Conservation (phyloP, 2,329 filamentous ascomycete species). For the Colletotrichum horii region DNA sequence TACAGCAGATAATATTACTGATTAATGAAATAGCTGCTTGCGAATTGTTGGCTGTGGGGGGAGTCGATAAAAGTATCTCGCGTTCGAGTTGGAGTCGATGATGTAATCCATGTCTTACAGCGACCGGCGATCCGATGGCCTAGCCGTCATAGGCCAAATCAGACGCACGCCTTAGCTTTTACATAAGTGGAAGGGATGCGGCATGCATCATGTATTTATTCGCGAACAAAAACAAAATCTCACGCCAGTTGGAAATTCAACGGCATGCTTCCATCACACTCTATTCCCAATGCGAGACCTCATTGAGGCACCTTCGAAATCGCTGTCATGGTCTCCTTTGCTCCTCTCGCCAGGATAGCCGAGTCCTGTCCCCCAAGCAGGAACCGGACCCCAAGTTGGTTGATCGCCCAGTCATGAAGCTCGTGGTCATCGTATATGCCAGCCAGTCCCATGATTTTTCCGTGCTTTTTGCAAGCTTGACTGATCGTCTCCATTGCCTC, state of each 20-base stretch:
- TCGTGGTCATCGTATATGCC: conserved; percentile 26
- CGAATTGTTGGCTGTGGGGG: not conserved
- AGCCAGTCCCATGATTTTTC: conserved; percentile 27
- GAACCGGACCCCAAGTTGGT: conserved; percentile 21
- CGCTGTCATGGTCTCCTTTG: not conserved
- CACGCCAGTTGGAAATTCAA: not conserved
- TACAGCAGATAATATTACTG: not conserved
- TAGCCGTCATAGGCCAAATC: not conserved
- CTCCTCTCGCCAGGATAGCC: conserved; percentile 3
- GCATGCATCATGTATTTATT: not conserved
- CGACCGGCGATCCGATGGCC: not conserved
- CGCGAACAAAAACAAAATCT: not conserved
- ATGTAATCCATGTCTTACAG: not conserved
- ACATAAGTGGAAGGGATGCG: not conserved
- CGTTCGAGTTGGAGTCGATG: not conserved
- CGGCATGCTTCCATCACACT: not conserved
- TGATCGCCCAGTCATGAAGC: conserved; percentile 23
- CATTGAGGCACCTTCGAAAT: not conserved
- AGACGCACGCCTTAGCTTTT: not conserved
- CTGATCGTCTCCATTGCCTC: conserved; percentile 22
- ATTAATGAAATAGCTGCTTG: accelerated
- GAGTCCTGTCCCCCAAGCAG: conserved; percentile 25
- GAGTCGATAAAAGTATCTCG: not conserved
- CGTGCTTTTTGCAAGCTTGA: conserved; percentile 22
- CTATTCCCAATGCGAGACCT: not conserved